These are phyloP conservation scores for Poterioochromonas sp. DNA, from an alignment of 352 stramenopile genomes.

Conservation along the genomic window DNA sequence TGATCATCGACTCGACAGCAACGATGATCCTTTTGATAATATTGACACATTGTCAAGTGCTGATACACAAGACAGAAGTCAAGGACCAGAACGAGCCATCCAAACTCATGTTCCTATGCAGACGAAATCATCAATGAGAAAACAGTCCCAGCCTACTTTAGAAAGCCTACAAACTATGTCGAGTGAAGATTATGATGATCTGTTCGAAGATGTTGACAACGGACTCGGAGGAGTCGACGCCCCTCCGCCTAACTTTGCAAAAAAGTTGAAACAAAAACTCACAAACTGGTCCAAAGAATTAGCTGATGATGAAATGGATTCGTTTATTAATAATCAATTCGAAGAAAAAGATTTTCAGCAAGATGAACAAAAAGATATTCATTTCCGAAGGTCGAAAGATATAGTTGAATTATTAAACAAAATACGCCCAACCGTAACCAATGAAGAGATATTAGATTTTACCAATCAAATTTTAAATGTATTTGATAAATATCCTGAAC, in stretches of 20 bases:
- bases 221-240: not conserved
- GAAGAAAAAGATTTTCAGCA: slow-evolving; percentile 31
- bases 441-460: not conserved
- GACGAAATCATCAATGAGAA: not conserved
- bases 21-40: too few relatives aligned
- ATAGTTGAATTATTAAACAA: not conserved
- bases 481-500: slow-evolving; percentile 60
- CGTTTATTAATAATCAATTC: slow-evolving; percentile 21
- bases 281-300: not conserved
- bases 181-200: not conserved
- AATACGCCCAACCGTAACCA: not conserved
- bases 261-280: not conserved
- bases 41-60: too few relatives aligned
- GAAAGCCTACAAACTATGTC: not conserved
- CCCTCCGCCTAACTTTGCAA: not conserved
- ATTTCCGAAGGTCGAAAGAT: slow-evolving; percentile 4
- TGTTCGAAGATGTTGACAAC: not conserved
- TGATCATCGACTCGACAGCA: too few relatives aligned
- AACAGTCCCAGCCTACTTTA: not conserved
- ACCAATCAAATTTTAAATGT: slow-evolving; percentile 49
- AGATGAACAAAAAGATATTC: slow-evolving; percentile 7
- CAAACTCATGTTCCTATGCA: not conserved
- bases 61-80: not conserved
- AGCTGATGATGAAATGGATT: slow-evolving; percentile 1
- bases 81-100: not conserved